Evolutionary conservation across 257 asterid genomes (phyloP), one percentile per base, ranked within the genome.

Genomic region (Anisodus acutangulus): DNA sequence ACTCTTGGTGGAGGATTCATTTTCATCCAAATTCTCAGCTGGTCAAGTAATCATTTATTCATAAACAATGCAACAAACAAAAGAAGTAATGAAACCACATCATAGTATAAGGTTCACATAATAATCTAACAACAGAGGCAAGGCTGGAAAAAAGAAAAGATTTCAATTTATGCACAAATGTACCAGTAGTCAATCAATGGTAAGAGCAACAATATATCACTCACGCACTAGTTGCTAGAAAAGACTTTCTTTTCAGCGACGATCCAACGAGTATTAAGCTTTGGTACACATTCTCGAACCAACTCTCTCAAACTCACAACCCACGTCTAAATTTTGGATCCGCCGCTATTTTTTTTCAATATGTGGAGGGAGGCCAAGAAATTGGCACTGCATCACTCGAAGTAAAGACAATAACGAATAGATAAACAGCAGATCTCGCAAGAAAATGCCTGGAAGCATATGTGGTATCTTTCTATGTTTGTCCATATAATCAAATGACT

Each of bases 131-230:
- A 15, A 5, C 78, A 16, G 53, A 15, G 1, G 3, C 3, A 8
- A 68, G 53, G 53, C 13, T 68, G 53, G 78, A 3, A 5, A 39
- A 15, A 68, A 58, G 5, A n/a, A 35, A 35, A 12, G 19, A 68
- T 15, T 22, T 12, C 63, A 74, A 51, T 26, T 22, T 76, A 22
- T 76, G 81, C 81, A 76, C 81, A 22, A 26, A 51, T 22, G 3
- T 76, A 49, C 8, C 41, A 19, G 6, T 26, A 51, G 11, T 51
- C 45, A 22, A 76, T 51, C 81, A 51, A 76, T 76, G 3, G 8
- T 47, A 72, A 72, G 45, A 76, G 63, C 63, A 76, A 76, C 51
- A 76, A 74, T 74, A 11, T 12, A 12, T 76, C 3, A 74, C 81
- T 76, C 19, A 3, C 19, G n/a, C 81, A 68, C 13, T 26, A 11